phyloP scores from a whole-genome alignment of 2,329 filamentous ascomycete genomes.

The Aspergillus japonicus region DNA sequence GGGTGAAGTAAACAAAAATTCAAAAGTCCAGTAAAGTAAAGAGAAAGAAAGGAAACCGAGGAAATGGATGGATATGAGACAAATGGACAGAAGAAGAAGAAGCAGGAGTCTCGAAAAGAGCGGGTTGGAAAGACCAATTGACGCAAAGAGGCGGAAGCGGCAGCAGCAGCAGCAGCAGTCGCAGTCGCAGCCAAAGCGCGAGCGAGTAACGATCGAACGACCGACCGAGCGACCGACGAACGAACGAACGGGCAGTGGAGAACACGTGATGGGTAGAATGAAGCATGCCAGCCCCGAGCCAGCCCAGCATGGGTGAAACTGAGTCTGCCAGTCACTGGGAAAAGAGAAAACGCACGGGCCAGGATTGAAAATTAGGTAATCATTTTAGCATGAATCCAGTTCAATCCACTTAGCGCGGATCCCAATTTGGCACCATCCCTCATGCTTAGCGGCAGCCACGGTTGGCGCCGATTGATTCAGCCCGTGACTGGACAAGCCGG shows the following conservation, averaged over 20 bases:
- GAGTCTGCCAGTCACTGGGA: neutral
- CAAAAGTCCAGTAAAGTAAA: neutral
- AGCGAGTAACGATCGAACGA: conserved; percentile 6
- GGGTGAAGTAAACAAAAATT: neutral
- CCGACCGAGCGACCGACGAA: too few relatives aligned
- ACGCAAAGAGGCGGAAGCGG: neutral
- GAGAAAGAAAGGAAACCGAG: conserved; percentile 31
- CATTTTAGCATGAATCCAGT: conserved; percentile 10
- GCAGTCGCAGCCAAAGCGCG: conserved; percentile 7
- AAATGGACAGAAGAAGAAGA: conserved; percentile 6
- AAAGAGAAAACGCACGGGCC: conserved; percentile 20
- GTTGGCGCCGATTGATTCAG: conserved; percentile 14
- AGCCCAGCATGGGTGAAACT: too few relatives aligned
- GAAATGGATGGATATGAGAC: neutral
- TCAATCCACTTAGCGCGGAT: conserved; percentile 4
- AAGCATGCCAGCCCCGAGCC: too few relatives aligned
- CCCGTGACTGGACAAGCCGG: conserved; percentile 6
- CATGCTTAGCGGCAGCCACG: conserved; percentile 7
- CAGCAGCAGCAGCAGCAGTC: neutral
- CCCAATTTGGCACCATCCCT: conserved; percentile 11
- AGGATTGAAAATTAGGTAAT: conserved; percentile 19
- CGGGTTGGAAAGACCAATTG: neutral
- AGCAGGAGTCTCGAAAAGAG: neutral
- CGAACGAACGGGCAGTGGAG: conserved; percentile 12
- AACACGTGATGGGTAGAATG: conserved; percentile 22